These are phyloP conservation scores for Aegilops umbellulata DNA, from an alignment of 176 grass and related monocot genomes.

Conservation along the genomic window DNA sequence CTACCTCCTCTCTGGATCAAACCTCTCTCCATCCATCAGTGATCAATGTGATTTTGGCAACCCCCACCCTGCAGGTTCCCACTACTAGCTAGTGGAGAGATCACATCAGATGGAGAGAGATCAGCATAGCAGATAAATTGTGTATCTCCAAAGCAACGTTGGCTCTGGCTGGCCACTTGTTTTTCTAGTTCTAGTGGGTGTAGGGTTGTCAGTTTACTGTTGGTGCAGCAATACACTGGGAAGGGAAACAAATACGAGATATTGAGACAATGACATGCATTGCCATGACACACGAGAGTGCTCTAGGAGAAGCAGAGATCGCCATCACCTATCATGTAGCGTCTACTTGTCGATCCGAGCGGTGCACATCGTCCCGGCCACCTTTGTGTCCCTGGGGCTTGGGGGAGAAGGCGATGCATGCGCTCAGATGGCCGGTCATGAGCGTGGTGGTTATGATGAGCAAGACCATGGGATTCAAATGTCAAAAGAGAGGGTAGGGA, in stretches of 20 bases:
- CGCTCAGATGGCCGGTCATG: background rate
- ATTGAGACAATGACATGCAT: background rate
- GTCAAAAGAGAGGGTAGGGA: background rate
- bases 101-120: background rate
- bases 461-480: background rate
- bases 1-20: background rate
- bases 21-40: background rate
- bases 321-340: background rate
- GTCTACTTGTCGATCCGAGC: background rate
- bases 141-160: background rate
- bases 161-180: background rate
- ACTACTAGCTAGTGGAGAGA: background rate
- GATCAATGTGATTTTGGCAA: background rate
- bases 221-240: background rate
- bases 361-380: background rate
- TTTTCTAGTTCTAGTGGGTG: background rate
- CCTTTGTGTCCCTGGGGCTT: background rate
- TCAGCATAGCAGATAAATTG: background rate
- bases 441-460: background rate
- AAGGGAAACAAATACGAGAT: background rate
- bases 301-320: background rate
- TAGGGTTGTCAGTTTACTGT: slow-evolving; percentile 2
- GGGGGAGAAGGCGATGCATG: too few relatives aligned
- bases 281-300: background rate
- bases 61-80: background rate